Evolutionary conservation across 352 stramenopile species (phyloP), one percentile per base, ranked within the genome.

Genomic region (Globisporangium okanoganense): DNA sequence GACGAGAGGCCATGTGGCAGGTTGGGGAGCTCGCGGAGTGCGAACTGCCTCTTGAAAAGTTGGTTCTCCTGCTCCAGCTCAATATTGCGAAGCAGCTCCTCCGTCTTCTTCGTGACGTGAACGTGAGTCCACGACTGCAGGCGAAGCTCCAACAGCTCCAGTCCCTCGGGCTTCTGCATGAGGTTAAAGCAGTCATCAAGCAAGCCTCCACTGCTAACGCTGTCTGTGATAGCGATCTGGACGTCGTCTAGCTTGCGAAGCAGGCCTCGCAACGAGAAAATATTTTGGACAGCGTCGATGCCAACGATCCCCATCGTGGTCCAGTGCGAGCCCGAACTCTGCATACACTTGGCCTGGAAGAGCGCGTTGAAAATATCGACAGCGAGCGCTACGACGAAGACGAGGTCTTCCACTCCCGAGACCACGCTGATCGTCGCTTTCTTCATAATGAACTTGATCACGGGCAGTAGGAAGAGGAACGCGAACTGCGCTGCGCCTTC

Each of bases 331-430:
- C n/a, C 36, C 6, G 57, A 47, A 22, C 27, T 64, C 35, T 78
- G 70, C 3, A 59, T 64, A 8, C 70, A 68, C 18, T 71, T 64
- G 8, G 57, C 33, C n/a, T 64, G 47, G 25, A 52, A 64, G 6
- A 64, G 33, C 16, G 47, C 57, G 47, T 57, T 64, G 57, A 57
- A 64, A 29, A 57, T 48, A 38, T 57, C 57, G 22, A 64, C 35
- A 0, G 47, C 24, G 18, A 49, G 18, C 18, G 24, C 56, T 3
- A 62, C 13, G 31, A 55, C 44, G 13, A 50, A 50, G 3, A 62
- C 45, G 18, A 29, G n/a, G 36, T 62, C 56, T 2, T 48, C 27
- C 13, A 72, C 65, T 6, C 45, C 33, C n/a, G 12, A n/a, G 8
- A 56, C 27, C 24, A 56, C 38, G 2, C 5, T 20, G 29, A 38